phyloP scores from a whole-genome alignment of 306 rosid species.

The Dicorynia guianensis region DNA sequence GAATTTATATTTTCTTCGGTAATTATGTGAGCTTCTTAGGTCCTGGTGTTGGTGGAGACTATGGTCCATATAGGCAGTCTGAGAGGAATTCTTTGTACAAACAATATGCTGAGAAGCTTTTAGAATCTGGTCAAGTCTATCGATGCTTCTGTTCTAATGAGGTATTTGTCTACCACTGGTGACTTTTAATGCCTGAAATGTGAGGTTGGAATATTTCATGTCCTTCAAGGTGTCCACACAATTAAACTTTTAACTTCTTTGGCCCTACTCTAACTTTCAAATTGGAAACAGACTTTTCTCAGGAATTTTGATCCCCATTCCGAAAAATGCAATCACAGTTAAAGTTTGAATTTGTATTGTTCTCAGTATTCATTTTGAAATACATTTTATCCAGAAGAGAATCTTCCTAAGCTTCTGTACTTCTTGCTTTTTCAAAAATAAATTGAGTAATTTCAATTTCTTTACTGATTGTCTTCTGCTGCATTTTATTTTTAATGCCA shows the following conservation, averaged over 20 bases:
- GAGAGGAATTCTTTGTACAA: constrained; percentile 90
- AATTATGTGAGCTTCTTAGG: constrained; percentile 56
- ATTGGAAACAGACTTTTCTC: neutral
- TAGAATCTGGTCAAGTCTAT: constrained; percentile 78
- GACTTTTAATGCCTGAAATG: constrained; percentile 15
- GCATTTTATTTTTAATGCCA: neutral
- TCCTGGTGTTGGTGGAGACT: constrained; percentile 92
- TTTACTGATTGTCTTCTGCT: neutral
- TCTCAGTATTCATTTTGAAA: neutral
- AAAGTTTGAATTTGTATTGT: neutral
- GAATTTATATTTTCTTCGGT: neutral
- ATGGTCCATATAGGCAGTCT: constrained; percentile 93
- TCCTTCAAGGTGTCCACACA: constrained; percentile 6
- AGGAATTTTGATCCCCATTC: no score
- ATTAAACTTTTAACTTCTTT: neutral
- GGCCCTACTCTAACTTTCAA: neutral
- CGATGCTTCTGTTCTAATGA: constrained; percentile 91
- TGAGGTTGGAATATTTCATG: neutral
- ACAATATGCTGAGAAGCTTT: constrained; percentile 76
- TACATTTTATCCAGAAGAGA: neutral
- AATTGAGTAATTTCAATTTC: neutral
- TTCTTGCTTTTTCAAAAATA: neutral
- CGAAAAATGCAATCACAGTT: neutral
- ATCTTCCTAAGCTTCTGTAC: constrained; percentile 1
- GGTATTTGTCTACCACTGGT: constrained; percentile 51